Percentiles rank a stretch among this genome's conserved stretches.
phyloP scores from a whole-genome alignment of 148 eudicot genomes.

The Vaccinium macrocarpon region DNA sequence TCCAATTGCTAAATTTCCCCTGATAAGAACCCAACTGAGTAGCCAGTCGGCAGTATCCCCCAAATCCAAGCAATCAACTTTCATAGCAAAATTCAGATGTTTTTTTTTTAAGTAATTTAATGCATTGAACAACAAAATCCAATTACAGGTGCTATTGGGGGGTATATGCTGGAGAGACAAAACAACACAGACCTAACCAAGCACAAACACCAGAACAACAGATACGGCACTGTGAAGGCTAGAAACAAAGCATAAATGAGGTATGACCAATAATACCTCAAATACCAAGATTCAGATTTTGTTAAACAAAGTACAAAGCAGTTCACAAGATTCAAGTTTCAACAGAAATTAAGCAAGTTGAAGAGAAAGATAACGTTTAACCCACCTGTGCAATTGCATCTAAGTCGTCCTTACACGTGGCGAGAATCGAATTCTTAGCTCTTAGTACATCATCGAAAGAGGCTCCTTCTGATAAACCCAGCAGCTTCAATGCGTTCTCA shows the following conservation, averaged over 20 bases:
- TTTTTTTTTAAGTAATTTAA: too few species aligned
- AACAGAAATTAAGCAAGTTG: background rate
- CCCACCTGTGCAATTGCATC: constrained; percentile 64
- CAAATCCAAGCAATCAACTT: background rate
- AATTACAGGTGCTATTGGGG: too few species aligned
- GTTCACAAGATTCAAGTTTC: background rate
- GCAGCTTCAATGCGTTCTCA: constrained; percentile 75
- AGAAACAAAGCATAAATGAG: too few species aligned
- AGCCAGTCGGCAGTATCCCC: background rate
- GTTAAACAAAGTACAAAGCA: background rate
- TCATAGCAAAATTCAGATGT: background rate
- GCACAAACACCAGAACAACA: too few species aligned
- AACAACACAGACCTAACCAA: too few species aligned
- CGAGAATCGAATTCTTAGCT: constrained; percentile 68
- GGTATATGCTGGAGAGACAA: too few species aligned
- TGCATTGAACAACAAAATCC: too few species aligned
- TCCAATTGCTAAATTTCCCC: background rate
- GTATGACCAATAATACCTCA: too few species aligned
- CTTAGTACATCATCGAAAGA: constrained; percentile 80
- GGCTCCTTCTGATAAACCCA: constrained; percentile 80
- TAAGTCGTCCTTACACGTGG: constrained; percentile 67
- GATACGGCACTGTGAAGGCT: too few species aligned
- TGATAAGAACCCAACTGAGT: background rate
- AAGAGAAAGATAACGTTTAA: background rate
- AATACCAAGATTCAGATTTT: too few species aligned